These are phyloP conservation scores for Dalechampia spathulata DNA, from an alignment of 441 rosid genomes.

Conservation along the genomic window DNA sequence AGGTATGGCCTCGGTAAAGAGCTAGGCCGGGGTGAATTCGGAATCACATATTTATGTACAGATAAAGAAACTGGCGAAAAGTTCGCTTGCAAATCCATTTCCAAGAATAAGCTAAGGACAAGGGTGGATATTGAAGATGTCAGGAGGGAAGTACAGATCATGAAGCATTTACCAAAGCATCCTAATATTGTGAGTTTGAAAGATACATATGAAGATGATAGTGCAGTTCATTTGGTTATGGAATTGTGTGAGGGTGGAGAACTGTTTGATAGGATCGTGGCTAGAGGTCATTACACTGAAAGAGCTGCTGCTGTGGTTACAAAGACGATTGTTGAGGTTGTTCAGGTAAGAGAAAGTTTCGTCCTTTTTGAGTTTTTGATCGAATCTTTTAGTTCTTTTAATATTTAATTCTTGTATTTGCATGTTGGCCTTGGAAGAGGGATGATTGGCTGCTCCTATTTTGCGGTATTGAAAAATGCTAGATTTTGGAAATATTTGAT, in stretches of 20 bases:
- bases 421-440: neutral
- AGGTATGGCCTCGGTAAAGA: constrained; percentile 75
- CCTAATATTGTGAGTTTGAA: constrained; percentile 68
- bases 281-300: constrained; percentile 91
- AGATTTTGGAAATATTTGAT: constrained; percentile 3
- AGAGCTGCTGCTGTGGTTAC: constrained; percentile 85
- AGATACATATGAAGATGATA: constrained; percentile 79
- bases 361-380: neutral
- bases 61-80: constrained; percentile 49
- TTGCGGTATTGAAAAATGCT: neutral
- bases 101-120: constrained; percentile 84
- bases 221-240: constrained; percentile 91
- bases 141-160: constrained; percentile 93
- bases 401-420: neutral
- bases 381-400: neutral
- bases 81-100: constrained; percentile 82
- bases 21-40: constrained; percentile 96
- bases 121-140: constrained; percentile 89
- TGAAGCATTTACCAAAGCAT: constrained; percentile 78
- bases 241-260: constrained; percentile 98
- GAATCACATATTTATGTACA: constrained; percentile 73
- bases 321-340: constrained; percentile 86
- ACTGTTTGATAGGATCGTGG: constrained; percentile 88
- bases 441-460: neutral
- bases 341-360: constrained; percentile 54